A percentile compares a stretch with the other conserved stretches of the same genome.
Conservation (phyloP, 176 grass and related monocot genomes). For the Eragrostis curvula region DNA sequence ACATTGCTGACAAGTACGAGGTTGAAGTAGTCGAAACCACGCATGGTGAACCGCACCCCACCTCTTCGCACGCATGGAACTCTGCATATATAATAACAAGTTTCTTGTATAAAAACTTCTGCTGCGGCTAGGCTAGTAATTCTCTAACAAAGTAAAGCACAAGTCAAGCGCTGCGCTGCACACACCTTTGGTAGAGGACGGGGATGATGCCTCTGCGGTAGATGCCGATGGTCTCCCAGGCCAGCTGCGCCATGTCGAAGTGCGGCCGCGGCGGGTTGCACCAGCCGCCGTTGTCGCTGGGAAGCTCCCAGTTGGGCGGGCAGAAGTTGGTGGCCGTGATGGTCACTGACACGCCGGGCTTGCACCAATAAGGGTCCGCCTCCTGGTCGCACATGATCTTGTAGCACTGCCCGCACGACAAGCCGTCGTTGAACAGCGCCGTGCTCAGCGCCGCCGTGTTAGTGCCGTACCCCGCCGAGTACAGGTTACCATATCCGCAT, state of each 20-base stretch:
- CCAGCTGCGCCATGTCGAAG: slow-evolving; percentile 64
- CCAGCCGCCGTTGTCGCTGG: slow-evolving; percentile 54
- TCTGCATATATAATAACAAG: slow-evolving; percentile 26
- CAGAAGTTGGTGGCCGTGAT: slow-evolving; percentile 44
- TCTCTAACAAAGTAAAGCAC: too few species aligned
- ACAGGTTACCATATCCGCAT: slow-evolving; percentile 64
- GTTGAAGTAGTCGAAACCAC: slow-evolving; percentile 44
- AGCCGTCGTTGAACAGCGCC: slow-evolving; percentile 46
- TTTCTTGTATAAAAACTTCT: too few species aligned
- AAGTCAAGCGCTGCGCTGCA: too few species aligned
- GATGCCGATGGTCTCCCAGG: slow-evolving; percentile 56
- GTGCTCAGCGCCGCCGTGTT: slow-evolving; percentile 54
- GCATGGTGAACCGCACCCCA: slow-evolving; percentile 49
- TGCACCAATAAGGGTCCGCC: slow-evolving; percentile 15
- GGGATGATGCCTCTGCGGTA: slow-evolving; percentile 1
- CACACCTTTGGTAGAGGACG: too few species aligned
- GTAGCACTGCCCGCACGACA: slow-evolving; percentile 48
- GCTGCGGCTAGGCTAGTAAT: too few species aligned
- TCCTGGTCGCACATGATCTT: slow-evolving; percentile 45
- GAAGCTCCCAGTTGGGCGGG: slow-evolving; percentile 33
- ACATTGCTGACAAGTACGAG: slow-evolving; percentile 54
- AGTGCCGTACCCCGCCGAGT: slow-evolving; percentile 41
- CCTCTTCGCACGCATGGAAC: slow-evolving; percentile 44
- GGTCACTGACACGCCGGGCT: slow-evolving; percentile 27
- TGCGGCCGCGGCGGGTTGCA: slow-evolving; percentile 51